Conservation (phyloP, 495 filamentous ascomycete genomes). For the Durotheca rogersii region DNA sequence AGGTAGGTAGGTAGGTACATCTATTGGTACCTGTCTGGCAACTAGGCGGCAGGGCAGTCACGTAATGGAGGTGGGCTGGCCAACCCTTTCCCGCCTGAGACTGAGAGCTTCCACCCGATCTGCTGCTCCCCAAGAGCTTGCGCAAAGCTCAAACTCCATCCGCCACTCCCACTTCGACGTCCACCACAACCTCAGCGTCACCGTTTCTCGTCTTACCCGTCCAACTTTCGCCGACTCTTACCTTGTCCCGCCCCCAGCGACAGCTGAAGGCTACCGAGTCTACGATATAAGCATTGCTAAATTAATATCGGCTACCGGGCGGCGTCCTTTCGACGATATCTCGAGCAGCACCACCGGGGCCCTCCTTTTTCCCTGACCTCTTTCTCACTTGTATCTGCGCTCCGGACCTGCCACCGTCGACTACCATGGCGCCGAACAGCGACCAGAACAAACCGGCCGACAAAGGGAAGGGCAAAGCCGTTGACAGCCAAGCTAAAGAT, state of each 20-base stretch:
- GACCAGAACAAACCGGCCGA: slow-evolving; percentile 79
- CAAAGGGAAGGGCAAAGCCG: slow-evolving; percentile 94
- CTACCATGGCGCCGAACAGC: slow-evolving; percentile 85
- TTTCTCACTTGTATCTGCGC: slow-evolving; percentile 10
- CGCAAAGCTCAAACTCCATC: slow-evolving; percentile 20
- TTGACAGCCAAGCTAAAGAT: slow-evolving; percentile 64
- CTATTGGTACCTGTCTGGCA: background rate
- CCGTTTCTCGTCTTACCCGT: background rate
- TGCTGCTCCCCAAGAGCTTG: slow-evolving; percentile 22
- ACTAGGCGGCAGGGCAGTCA: slow-evolving; percentile 38
- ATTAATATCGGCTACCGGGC: slow-evolving; percentile 2
- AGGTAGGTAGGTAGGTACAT: too few relatives aligned
- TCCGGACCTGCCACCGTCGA: slow-evolving; percentile 1
- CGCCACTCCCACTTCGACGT: background rate
- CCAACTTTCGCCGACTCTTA: background rate
- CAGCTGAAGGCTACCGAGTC: background rate
- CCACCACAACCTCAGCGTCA: slow-evolving; percentile 1
- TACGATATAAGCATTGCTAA: background rate
- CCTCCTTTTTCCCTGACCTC: slow-evolving; percentile 1
- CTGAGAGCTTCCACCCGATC: slow-evolving; percentile 25
- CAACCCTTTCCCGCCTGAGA: slow-evolving; percentile 18
- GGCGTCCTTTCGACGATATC: slow-evolving; percentile 13
- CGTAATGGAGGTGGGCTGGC: slow-evolving; percentile 25
- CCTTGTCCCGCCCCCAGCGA: background rate
- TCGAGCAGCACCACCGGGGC: slow-evolving; percentile 2